Conservation (phyloP, 73 alveolate genomes). For the Stentor roeselii region DNA sequence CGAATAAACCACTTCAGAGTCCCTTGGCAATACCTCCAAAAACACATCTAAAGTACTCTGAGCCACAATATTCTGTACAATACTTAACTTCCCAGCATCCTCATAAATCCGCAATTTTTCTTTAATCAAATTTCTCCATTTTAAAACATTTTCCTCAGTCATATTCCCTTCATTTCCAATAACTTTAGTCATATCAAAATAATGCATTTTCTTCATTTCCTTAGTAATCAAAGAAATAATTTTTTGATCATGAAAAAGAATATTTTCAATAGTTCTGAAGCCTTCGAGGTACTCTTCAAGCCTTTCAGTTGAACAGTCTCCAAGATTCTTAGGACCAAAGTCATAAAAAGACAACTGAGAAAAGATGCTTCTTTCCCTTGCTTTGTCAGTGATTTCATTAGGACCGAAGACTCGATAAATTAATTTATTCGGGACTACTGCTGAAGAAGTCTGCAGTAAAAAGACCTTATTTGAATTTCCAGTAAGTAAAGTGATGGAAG, state of each 20-base stretch:
- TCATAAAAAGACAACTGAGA: neutral
- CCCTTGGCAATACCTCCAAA: neutral
- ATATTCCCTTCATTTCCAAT: neutral
- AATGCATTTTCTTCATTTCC: neutral
- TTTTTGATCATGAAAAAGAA: neutral
- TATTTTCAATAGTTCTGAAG: neutral
- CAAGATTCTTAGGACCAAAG: neutral
- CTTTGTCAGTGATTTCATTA: neutral
- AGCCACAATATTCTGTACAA: neutral
- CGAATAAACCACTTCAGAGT: constrained; percentile 12
- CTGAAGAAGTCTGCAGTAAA: neutral
- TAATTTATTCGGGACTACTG: neutral
- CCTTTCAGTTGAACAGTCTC: neutral
- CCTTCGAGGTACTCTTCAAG: neutral
- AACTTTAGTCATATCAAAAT: neutral
- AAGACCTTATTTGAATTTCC: neutral
- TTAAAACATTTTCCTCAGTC: neutral
- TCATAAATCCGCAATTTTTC: neutral
- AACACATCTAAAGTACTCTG: neutral
- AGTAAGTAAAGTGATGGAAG: neutral
- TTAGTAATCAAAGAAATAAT: neutral
- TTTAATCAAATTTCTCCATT: neutral
- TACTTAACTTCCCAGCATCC: neutral
- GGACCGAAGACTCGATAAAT: constrained; percentile 12
- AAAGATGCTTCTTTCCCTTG: neutral